These are phyloP conservation scores for Trypanosoma melophagium DNA, from an alignment of 208 protist species.

Conservation along the genomic window DNA sequence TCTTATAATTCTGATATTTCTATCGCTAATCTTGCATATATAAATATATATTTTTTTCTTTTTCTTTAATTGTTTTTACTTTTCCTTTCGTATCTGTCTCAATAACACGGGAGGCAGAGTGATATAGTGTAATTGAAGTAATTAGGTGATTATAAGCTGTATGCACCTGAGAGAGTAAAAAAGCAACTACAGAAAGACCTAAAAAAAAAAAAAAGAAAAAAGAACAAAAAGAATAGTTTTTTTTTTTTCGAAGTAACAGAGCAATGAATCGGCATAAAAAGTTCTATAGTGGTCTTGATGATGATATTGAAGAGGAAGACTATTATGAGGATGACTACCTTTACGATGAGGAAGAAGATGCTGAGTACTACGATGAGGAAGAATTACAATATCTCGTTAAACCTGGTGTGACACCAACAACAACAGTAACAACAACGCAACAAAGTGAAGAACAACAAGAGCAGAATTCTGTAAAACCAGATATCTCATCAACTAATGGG, in stretches of 20 bases:
- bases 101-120: slow-evolving; percentile 3
- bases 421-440: background rate
- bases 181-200: background rate
- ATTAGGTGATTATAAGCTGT: background rate
- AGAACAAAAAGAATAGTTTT: background rate
- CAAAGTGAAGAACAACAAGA: background rate
- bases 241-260: background rate
- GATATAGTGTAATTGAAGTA: no score
- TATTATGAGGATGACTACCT: slow-evolving; percentile 49
- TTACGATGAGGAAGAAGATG: slow-evolving; percentile 60
- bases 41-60: slow-evolving; percentile 9
- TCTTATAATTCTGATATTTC: slow-evolving; percentile 9
- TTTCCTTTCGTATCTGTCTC: background rate
- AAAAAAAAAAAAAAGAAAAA: slow-evolving; percentile 2
- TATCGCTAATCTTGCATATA: no score
- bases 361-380: slow-evolving; percentile 45
- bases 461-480: background rate
- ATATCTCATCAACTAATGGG: slow-evolving; percentile 5
- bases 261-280: slow-evolving; percentile 79
- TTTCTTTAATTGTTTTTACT: slow-evolving; percentile 15
- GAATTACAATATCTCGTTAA: slow-evolving; percentile 37
- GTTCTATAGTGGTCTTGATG: slow-evolving; percentile 65
- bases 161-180: background rate
- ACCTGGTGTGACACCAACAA: slow-evolving; percentile 2
- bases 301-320: slow-evolving; percentile 51